Base-by-base conservation (phyloP, 2,329 filamentous ascomycete species). In the Cordyceps fumosorosea region DNA sequence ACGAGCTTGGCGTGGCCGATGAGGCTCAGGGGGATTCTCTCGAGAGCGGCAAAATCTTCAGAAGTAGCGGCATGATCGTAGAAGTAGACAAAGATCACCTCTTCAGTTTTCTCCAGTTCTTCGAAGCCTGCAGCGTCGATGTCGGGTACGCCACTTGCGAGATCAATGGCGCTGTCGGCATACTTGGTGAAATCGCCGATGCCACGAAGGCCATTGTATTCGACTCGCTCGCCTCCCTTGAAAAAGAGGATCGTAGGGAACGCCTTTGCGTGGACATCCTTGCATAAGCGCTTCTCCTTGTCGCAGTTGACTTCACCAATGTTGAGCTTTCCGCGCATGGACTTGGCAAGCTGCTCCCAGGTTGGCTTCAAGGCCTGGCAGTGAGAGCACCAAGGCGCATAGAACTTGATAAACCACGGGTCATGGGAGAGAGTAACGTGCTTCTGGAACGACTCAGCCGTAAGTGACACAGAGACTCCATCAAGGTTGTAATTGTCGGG, bases 371-470 rank as follows among this genome's bases (percentile, higher is more conserved):
- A 86, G 44, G 90, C 90, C 76, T 96, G 90, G 75, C 96, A 99
- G 76, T 99, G 95, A 68, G 88, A 86, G 74, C 95, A 99, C 95
- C 93, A 98, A 6, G 95, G 96, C 20, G 91, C 93, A 73, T 97
- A 98, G 74, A 99, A 98, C 76, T 99, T 99, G 81, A 99, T 87
- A 72, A 99, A 97, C 95, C 95, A 99, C 6, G 93, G 89, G 65
- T 98, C 92, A 66, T 90, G 86, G 0, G 91, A 92, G 73, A 88
- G 89, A 3, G 91, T 96, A 53, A 99, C 93, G 44, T 89, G 80
- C 63, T 84, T 86, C 72, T 96, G 89, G 78, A 99, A 99, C 65
- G 81, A 90, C 71, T 97, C 92, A 0, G 90, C 88, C 2, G 87
- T 92, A 58, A 99, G 81, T 7, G 87, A 76, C 40, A 91, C 80